Conservation (phyloP, 2,329 filamentous ascomycete species). For the Trichoderma sp. region DNA sequence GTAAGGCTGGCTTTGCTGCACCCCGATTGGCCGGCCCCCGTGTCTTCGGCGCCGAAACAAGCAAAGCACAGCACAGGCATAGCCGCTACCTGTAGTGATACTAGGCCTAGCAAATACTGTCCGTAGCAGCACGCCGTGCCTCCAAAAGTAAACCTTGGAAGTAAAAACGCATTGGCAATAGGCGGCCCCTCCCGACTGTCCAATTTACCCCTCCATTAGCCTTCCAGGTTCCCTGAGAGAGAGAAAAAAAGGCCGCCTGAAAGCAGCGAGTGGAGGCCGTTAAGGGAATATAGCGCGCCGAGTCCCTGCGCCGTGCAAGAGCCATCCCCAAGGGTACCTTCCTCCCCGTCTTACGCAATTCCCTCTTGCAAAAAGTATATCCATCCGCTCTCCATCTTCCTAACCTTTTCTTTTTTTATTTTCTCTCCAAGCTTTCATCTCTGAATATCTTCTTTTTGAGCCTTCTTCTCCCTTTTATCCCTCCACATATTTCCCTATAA, state of each 20-base stretch:
- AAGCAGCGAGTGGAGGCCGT: background rate
- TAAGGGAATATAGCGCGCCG: background rate
- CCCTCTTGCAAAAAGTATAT: background rate
- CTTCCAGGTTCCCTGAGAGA: background rate
- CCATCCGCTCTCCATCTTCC: background rate
- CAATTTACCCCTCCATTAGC: background rate
- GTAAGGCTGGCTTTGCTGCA: background rate
- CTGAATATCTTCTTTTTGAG: background rate
- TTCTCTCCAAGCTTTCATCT: background rate
- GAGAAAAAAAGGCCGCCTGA: background rate
- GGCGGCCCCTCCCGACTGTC: background rate
- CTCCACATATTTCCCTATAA: background rate
- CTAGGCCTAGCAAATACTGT: background rate
- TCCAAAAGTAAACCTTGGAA: background rate
- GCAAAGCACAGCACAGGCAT: background rate
- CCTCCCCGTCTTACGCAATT: slow-evolving; percentile 6
- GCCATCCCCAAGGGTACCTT: background rate
- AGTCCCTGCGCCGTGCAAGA: background rate
- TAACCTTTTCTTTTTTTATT: background rate
- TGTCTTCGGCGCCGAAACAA: background rate
- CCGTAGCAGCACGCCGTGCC: background rate
- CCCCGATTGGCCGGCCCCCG: background rate
- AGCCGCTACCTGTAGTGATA: background rate
- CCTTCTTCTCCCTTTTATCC: background rate
- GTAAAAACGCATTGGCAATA: background rate